A percentile compares a stretch with the other conserved stretches of the same genome.
Evolutionary conservation across 1,284 basidiomycete genomes (phyloP).

Genomic region (Ganoderma multipileum): DNA sequence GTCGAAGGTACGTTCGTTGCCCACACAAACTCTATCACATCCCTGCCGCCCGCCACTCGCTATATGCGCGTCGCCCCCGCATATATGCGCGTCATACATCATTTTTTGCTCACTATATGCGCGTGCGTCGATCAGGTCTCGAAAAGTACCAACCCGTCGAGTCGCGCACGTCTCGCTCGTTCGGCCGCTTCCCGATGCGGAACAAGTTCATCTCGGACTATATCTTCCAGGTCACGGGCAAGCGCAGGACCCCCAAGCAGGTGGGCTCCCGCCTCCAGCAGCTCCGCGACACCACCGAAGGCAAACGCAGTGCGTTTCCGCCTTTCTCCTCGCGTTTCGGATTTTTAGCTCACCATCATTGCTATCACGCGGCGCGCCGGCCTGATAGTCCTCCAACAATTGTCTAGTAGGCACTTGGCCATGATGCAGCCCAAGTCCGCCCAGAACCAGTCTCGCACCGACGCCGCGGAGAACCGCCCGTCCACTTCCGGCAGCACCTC

Average conservation of each 20-base stretch:
- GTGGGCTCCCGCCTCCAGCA: conserved; percentile 79
- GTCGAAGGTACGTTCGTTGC: conserved; percentile 61
- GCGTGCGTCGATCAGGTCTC: conserved; percentile 50
- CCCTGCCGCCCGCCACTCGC: neutral
- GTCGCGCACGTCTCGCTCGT: conserved; percentile 70
- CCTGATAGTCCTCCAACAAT: conserved; percentile 32
- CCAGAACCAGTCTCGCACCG: conserved; percentile 19
- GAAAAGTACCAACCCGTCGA: conserved; percentile 76
- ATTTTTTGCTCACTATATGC: conserved; percentile 13
- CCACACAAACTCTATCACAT: conserved; percentile 10
- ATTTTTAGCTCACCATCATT: conserved; percentile 2
- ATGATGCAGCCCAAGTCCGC: conserved; percentile 35
- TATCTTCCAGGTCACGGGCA: conserved; percentile 69
- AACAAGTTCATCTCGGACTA: conserved; percentile 81
- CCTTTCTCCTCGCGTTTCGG: neutral
- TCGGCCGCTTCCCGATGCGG: conserved; percentile 76
- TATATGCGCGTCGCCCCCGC: conserved; percentile 10
- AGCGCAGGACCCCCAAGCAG: conserved; percentile 73
- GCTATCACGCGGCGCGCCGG: neutral
- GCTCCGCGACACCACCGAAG: conserved; percentile 71
- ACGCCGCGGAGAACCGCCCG: conserved; percentile 25
- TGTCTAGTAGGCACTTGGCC: conserved; percentile 41
- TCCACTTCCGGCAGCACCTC: conserved; percentile 20
- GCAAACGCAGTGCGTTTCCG: conserved; percentile 57
- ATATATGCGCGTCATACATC: neutral